Evolutionary conservation across 495 filamentous ascomycete genomes (phyloP).

Genomic region (Podospora didyma): DNA sequence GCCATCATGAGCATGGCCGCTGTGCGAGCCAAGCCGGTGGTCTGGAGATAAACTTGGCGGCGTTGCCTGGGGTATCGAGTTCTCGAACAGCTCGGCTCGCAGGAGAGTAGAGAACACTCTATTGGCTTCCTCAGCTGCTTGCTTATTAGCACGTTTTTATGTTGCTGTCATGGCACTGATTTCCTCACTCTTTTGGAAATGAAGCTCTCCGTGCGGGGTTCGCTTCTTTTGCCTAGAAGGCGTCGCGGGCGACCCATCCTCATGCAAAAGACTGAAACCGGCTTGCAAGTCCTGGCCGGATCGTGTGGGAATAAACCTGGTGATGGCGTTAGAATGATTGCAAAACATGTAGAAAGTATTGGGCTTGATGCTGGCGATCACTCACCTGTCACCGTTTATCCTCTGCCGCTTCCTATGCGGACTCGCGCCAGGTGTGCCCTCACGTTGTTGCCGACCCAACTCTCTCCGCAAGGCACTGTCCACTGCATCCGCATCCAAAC

Average conservation of each 20-base stretch:
- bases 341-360: not conserved
- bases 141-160: conserved; percentile 35
- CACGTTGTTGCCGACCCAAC: conserved; percentile 43
- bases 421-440: conserved; percentile 69
- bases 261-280: conserved; percentile 84
- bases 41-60: conserved; percentile 64
- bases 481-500: conserved; percentile 34
- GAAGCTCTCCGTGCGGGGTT: conserved; percentile 83
- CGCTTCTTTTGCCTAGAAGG: conserved; percentile 79
- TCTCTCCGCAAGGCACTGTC: conserved; percentile 30
- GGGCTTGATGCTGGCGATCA: not conserved
- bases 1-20: conserved; percentile 58
- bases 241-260: conserved; percentile 87
- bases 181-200: conserved; percentile 85
- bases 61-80: conserved; percentile 77
- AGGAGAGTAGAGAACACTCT: conserved; percentile 84
- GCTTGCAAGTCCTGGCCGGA: conserved; percentile 90
- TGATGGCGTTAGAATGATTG: conserved; percentile 19
- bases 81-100: conserved; percentile 85
- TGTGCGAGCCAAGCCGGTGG: conserved; percentile 48
- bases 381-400: conserved; percentile 76
- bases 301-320: conserved; percentile 91
- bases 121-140: conserved; percentile 89
- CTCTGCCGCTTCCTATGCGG: conserved; percentile 84
- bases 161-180: not conserved